A percentile compares a stretch with the other conserved stretches of the same genome.
These are phyloP conservation scores for Pichia cactophila DNA, from an alignment of 1,139 yeast genomes.

Conservation along the genomic window DNA sequence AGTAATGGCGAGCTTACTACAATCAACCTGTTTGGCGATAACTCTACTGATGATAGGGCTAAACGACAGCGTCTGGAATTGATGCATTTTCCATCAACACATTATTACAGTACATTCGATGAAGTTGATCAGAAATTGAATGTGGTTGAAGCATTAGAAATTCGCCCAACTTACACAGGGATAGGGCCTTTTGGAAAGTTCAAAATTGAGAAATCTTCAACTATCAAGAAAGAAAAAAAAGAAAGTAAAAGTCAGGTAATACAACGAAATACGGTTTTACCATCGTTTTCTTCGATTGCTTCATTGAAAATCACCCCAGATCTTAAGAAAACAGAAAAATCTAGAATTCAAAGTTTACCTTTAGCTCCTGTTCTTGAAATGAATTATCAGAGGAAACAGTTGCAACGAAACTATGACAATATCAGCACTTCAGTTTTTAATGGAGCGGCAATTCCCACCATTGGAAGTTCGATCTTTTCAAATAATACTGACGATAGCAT, in stretches of 20 bases:
- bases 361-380: constrained; percentile 11
- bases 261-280: neutral
- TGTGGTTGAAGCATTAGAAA: constrained; percentile 37
- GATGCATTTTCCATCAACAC: constrained; percentile 53
- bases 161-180: constrained; percentile 15
- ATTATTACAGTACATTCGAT: constrained; percentile 55
- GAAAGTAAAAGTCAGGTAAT: neutral
- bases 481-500: neutral
- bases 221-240: neutral
- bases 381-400: constrained; percentile 6
- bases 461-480: neutral
- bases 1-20: constrained; percentile 17
- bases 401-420: constrained; percentile 3
- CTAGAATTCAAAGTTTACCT: constrained; percentile 3
- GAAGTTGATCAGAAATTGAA: constrained; percentile 71
- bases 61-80: constrained; percentile 62
- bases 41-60: constrained; percentile 14
- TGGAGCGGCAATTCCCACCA: neutral
- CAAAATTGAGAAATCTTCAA: neutral
- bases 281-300: constrained; percentile 4
- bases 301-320: neutral
- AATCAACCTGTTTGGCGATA: neutral
- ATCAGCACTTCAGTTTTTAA: neutral
- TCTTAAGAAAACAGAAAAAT: neutral
- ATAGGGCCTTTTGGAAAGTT: constrained; percentile 71